Evolutionary conservation across 73 alveolate species (phyloP).

Genomic region (Paramecium sexaurelia): DNA sequence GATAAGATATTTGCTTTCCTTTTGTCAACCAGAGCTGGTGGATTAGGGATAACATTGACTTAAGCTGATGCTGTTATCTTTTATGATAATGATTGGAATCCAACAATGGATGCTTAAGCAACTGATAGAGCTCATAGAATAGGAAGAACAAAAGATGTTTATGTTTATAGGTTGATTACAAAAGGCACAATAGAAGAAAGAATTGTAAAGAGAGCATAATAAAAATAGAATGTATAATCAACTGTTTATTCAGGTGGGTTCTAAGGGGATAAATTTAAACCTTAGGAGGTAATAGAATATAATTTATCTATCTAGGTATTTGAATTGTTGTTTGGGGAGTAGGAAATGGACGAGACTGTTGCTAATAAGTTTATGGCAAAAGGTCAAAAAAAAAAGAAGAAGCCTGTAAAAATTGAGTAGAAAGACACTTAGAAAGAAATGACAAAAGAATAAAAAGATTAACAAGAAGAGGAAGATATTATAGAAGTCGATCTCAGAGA

Average conservation of each 20-base stretch:
- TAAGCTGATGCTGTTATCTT: conserved; percentile 99
- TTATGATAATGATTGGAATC: conserved; percentile 99
- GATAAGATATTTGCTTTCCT: conserved; percentile 93
- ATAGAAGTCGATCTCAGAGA: conserved; percentile 33
- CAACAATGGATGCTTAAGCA: conserved; percentile 99
- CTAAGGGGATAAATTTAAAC: conserved; percentile 96
- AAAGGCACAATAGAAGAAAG: conserved; percentile 97
- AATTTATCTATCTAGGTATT: conserved; percentile 56
- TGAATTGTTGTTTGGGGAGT: conserved; percentile 93
- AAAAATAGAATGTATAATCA: conserved; percentile 95
- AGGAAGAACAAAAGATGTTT: conserved; percentile 95
- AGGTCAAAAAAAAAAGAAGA: conserved; percentile 43
- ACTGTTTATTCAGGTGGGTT: conserved; percentile 98
- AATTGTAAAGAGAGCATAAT: conserved; percentile 96
- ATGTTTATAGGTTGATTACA: conserved; percentile 95
- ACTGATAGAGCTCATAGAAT: conserved; percentile 99
- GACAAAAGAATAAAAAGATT: neutral
- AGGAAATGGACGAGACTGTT: conserved; percentile 68
- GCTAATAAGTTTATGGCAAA: conserved; percentile 33
- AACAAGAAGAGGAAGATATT: conserved; percentile 34
- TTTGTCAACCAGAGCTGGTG: conserved; percentile 98
- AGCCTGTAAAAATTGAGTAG: neutral
- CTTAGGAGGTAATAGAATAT: conserved; percentile 88
- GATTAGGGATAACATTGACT: conserved; percentile 97
- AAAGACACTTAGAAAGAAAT: neutral